Evolutionary conservation across 1,284 basidiomycete genomes (phyloP), one percentile per base, ranked within the genome.

Genomic region (Microbotryum silenes-acaulis): DNA sequence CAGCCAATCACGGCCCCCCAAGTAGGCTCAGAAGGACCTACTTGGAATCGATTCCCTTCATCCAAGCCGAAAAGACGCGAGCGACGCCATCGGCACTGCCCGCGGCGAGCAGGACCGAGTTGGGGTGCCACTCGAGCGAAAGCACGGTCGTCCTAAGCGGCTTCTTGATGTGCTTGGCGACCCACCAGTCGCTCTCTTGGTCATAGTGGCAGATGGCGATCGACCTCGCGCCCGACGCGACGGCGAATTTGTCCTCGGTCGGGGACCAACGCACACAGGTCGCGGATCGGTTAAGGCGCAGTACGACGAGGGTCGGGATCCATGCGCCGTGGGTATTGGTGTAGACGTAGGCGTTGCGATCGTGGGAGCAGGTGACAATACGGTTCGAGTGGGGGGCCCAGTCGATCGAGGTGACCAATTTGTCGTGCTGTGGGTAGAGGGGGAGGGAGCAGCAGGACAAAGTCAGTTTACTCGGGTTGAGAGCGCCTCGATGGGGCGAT

Each of bases 331-430:
- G 87, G 63, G 82, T 80, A 6, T 86, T 81, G 59, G 89, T 86
- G 96, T 96, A 99, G 33, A 99, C 96, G 74, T 99, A 99, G 16
- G 96, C 96, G 75, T 99, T 99, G 55, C 96, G 82, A 75, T 99
- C 96, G 77, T 99, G 94, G 29, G 94, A 93, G 71, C 92, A 91
- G 14, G 94, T 97, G 42, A 99, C 96, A 77, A 99, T 93, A 31
- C 91, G 87, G 78, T 99, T 97, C 55, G 93, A 89, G 71, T 84
- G 83, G 10, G 92, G 91, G 4, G 94, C 96, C 96, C 96, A 99
- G 77, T 97, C 94, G 76, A 99, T 96, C 62, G 91, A 92, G 2
- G 94, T 98, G 77, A 99, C 89, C 67, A 88, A 80, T 79, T 98
- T 98, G 81, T 99, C 96, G 78, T 99, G 96, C 91, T 97, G 71